These are phyloP conservation scores for Rosa persica DNA, from an alignment of 306 rosid species.

Conservation along the genomic window DNA sequence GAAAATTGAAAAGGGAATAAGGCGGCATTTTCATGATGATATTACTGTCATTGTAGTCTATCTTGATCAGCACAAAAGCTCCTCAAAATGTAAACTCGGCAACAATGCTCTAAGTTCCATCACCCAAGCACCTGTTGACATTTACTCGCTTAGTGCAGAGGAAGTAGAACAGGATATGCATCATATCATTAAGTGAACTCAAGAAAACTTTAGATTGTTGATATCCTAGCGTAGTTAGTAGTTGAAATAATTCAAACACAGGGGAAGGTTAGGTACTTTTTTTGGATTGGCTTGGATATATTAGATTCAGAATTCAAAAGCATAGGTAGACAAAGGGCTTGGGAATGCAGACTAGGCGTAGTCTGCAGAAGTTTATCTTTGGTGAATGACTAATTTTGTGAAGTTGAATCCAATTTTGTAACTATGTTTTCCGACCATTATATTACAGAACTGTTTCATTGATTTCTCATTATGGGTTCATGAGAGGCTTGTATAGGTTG, in stretches of 20 bases:
- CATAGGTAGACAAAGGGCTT: not conserved
- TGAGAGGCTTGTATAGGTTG: not conserved
- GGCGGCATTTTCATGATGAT: constrained; percentile 92
- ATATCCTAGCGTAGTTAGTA: constrained; percentile 11
- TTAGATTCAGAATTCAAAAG: not conserved
- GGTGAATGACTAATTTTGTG: constrained; percentile 1
- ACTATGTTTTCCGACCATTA: not conserved
- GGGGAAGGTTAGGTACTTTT: constrained; percentile 4
- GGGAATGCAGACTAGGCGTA: not conserved
- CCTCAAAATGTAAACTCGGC: constrained; percentile 42
- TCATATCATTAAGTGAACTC: constrained; percentile 30
- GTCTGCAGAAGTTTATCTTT: constrained; percentile 1
- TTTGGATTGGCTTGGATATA: not conserved
- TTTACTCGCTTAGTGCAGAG: constrained; percentile 60
- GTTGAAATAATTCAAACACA: not conserved
- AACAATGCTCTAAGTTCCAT: constrained; percentile 47
- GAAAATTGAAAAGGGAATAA: constrained; percentile 75
- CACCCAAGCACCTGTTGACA: constrained; percentile 80
- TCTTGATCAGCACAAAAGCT: constrained; percentile 62
- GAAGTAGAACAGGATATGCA: constrained; percentile 45
- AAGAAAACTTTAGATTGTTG: constrained; percentile 14
- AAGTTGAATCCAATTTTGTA: constrained; percentile 13
- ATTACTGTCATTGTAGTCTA: constrained; percentile 82
- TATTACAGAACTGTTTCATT: not conserved
- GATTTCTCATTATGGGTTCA: not conserved